Percentiles rank a stretch among this genome's conserved stretches.
Conservation (phyloP, 75 land plant genomes). For the Larix kaempferi region DNA sequence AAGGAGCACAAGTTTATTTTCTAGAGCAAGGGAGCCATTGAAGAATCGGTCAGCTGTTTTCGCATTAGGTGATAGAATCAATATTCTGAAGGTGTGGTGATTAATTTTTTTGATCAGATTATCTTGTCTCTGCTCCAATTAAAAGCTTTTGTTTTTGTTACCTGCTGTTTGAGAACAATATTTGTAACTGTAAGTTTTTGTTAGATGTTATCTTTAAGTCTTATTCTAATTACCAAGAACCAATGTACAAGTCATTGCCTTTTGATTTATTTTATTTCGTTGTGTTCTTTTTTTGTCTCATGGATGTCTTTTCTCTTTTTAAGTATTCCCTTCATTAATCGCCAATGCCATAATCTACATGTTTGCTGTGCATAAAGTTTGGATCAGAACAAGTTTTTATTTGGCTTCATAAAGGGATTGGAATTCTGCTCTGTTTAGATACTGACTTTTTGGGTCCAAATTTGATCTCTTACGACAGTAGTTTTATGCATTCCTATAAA, state of each 20-base stretch:
- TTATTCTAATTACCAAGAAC: too few species aligned
- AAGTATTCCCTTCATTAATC: background rate
- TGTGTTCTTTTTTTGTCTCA: background rate
- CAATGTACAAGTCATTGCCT: too few species aligned
- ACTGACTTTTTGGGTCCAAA: too few species aligned
- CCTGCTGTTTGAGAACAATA: background rate
- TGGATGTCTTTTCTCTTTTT: background rate
- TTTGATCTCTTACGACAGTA: too few species aligned
- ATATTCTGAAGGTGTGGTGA: conserved; percentile 67
- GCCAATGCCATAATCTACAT: background rate
- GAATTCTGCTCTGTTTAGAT: too few species aligned
- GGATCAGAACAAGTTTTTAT: background rate
- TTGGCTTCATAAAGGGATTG: too few species aligned
- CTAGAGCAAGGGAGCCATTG: conserved; percentile 80
- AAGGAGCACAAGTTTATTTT: conserved; percentile 78
- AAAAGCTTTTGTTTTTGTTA: background rate
- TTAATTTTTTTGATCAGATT: background rate
- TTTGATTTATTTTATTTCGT: background rate
- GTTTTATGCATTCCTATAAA: too few species aligned
- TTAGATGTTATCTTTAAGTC: background rate
- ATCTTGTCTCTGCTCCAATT: background rate
- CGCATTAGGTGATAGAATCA: conserved; percentile 92
- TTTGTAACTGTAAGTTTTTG: background rate
- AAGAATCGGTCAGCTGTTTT: conserved; percentile 96
- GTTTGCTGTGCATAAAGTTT: background rate